Base-by-base conservation (phyloP, 192 early-diverging fungal genomes). In the Dissophora globulifera region DNA sequence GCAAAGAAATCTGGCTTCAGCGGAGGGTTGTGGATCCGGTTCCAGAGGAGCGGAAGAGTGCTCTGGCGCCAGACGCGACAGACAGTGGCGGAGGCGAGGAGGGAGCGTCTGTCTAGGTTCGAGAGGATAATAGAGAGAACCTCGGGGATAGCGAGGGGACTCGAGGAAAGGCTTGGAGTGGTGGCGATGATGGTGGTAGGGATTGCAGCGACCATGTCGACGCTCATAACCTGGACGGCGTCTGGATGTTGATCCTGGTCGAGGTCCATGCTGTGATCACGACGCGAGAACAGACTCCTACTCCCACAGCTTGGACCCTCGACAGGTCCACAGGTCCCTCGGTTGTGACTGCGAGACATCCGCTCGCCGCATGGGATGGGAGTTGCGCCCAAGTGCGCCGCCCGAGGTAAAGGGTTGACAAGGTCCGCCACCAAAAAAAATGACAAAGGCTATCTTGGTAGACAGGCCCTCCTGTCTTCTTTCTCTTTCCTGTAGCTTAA, bases 381-480 rank as follows among this genome's bases (percentile, higher is more conserved):
- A n/a, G n/a, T n/a, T n/a, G n/a, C n/a, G n/a, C n/a, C n/a, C n/a
- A n/a, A n/a, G n/a, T n/a, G n/a, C n/a, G n/a, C n/a, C n/a, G n/a
- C n/a, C n/a, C n/a, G n/a, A n/a, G n/a, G n/a, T n/a, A n/a, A n/a
- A n/a, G n/a, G n/a, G n/a, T 66, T 66, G 63, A 66, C 62, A 3
- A n/a, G 26, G 4, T n/a, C 11, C 35, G 51, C 63, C 63, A 66
- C 53, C 52, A 66, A 66, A 47, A 55, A 31, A 22, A 19, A 54
- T 9, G 7, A 38, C 13, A 6, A 38, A 13, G 13, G 35, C 35
- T 38, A 9, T 6, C 35, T 38, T 38, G 35, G 7, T 38, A 9
- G 35, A 6, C 35, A 38, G 13, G 11, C 23, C 30, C 42, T 31
- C 40, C 13, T 52, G 16, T 56, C 17, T 26, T 31, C 3, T 29